Conservation (phyloP, 2,329 filamentous ascomycete species). For the Chaetomiaceae sp. region DNA sequence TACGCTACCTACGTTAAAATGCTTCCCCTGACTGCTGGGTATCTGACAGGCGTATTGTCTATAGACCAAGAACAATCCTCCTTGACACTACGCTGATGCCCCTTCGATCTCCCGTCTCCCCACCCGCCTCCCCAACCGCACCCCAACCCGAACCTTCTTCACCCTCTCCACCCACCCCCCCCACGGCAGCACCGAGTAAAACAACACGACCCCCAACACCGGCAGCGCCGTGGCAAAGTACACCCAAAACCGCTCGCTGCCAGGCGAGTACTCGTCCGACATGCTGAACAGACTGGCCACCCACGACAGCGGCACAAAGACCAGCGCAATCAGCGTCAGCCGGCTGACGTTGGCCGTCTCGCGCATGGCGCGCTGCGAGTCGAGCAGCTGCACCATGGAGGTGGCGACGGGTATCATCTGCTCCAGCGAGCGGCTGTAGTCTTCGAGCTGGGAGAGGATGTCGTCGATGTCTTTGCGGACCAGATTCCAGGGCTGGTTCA, state of each 20-base stretch:
- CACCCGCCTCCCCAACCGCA: neutral
- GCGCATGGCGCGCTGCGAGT: neutral
- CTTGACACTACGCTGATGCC: too few species aligned
- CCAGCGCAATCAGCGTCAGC: slow-evolving; percentile 19
- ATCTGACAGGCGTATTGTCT: too few species aligned
- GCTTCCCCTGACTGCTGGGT: neutral
- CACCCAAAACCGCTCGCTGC: slow-evolving; percentile 14
- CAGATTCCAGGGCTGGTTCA: neutral
- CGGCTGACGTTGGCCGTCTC: slow-evolving; percentile 10
- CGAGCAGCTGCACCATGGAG: neutral
- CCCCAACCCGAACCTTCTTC: too few species aligned
- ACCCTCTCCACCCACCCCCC: too few species aligned
- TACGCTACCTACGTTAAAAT: neutral
- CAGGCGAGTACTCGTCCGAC: slow-evolving; percentile 11
- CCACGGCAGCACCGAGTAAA: too few species aligned
- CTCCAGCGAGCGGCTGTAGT: neutral
- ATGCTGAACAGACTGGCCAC: slow-evolving; percentile 19
- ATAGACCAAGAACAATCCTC: too few species aligned
- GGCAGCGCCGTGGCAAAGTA: slow-evolving; percentile 16
- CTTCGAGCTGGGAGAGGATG: neutral
- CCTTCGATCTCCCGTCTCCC: neutral
- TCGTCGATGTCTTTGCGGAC: neutral
- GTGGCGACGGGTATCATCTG: neutral
- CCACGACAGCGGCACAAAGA: slow-evolving; percentile 20
- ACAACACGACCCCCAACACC: neutral